Evolutionary conservation across 371 early-diverging fungal genomes (phyloP), one percentile per base, ranked within the genome.

Genomic region (Phascolomyces articulosus): DNA sequence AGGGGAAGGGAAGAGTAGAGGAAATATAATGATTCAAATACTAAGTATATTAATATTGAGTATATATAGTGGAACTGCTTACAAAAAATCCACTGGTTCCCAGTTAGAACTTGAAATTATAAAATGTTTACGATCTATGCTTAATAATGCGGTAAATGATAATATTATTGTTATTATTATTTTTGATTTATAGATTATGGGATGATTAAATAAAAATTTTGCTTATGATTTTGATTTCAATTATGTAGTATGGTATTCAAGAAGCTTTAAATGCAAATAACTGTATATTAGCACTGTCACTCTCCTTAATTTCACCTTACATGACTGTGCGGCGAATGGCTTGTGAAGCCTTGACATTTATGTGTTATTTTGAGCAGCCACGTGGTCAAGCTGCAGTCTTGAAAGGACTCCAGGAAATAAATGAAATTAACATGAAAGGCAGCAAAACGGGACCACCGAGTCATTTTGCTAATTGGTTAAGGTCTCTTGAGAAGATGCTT

Each of bases 361-460:
- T 93, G 55, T 94, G 92, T 65, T 93, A 92, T 67, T 85, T 87
- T 63, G 92, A 92, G 44, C 85, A 86, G 34, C 91, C 92, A 2
- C 75, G 64, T n/a, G 94, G 94, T 20, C 71, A 76, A 55, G 41
- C 68, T 0, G 72, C 71, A 55, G 83, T 82, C 0, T 41, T 82
- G 41, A 63, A 66, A 28, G 78, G 75, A 13, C 73, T 89, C 64
- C 84, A 86, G 31, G 51, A 21, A 23, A 1, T 51, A 11, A 51
- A 51, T 23, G 23, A 15, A 13, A 44, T 44, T n/a, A n/a, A n/a
- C 16, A 62, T 84, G 47, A 67, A 85, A 31, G 70, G 70, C 66
- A 73, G 56, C 21, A 67, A 79, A 47, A 68, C 74, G 16, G 72
- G 78, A 55, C 10, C 20, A 16, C 68, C 69, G 47, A 83, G 81